Conservation (phyloP, 2,329 filamentous ascomycete species). For the Aspergillus glaucus region DNA sequence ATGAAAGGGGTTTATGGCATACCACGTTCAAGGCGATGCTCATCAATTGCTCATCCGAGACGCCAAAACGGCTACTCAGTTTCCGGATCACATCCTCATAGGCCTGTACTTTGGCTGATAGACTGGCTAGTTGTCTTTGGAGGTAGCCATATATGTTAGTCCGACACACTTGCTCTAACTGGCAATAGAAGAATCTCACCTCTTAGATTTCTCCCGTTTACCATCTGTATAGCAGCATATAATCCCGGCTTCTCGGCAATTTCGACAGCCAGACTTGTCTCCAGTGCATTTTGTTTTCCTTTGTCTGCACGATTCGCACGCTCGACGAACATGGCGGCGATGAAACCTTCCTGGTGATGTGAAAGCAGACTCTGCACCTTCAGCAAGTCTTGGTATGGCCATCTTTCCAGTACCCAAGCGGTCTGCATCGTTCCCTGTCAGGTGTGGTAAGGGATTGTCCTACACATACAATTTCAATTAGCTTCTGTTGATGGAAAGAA, state of each 20-base stretch:
- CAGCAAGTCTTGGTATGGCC: slow-evolving; percentile 32
- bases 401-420: slow-evolving; percentile 22
- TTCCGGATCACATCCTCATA: slow-evolving; percentile 36
- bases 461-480: slow-evolving; percentile 9
- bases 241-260: slow-evolving; percentile 39
- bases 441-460: slow-evolving; percentile 18
- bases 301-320: slow-evolving; percentile 41
- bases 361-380: slow-evolving; percentile 26
- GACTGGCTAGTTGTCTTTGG: slow-evolving; percentile 34
- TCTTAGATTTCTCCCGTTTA: slow-evolving; percentile 41
- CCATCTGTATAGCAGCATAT: slow-evolving; percentile 42
- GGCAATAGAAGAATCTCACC: slow-evolving; percentile 19
- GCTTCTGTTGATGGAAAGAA: background rate
- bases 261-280: slow-evolving; percentile 38
- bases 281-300: slow-evolving; percentile 44
- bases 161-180: background rate
- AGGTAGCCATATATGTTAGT: background rate
- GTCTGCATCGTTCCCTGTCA: slow-evolving; percentile 19
- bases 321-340: slow-evolving; percentile 32
- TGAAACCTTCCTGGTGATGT: slow-evolving; percentile 30
- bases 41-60: slow-evolving; percentile 32
- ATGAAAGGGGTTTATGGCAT: slow-evolving; percentile 8
- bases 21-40: slow-evolving; percentile 27
- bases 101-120: slow-evolving; percentile 36
- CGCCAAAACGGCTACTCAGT: slow-evolving; percentile 29